Evolutionary conservation across 192 early-diverging fungal species (phyloP), one percentile per base, ranked within the genome.

Genomic region (Phycomyces blakesleeanus): DNA sequence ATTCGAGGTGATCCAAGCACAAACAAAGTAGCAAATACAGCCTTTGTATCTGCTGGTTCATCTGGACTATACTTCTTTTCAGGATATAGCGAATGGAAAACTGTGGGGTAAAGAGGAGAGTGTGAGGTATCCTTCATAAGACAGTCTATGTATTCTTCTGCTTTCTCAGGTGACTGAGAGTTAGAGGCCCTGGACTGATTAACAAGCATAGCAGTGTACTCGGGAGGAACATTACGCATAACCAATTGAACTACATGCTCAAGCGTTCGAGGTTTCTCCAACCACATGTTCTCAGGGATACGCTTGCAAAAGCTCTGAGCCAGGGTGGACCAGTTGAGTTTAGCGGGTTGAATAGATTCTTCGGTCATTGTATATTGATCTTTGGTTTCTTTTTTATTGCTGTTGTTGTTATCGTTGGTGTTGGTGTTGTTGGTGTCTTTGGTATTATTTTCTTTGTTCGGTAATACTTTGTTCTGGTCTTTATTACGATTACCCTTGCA

Each of bases 1-100:
- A 78, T 82, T 56, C 77, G 66, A 0, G 87, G 87, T 5, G 75
- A 76, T 18, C 82, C 79, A 44, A 88, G 77, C 6, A 88, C 34
- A 59, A 88, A 87, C 21, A 88, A 63, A 2, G 85, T 87, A 4
- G 81, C 83, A 65, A 88, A 83, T 12, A 76, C 72, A 57, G 81
- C 61, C 26, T 73, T 47, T 12, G 59, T 41, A 49, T 68, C 68
- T 22, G 60, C 27, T 37, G 54, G 5, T 56, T 62, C 34, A 12
- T 40, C 51, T 57, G 56, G 59, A 16, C 50, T 27, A 55, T 53
- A 52, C n/a, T 56, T 42, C 71, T 57, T 25, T 10, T 16, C n/a
- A 16, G 52, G 51, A 68, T 63, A 64, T 14, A 77, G 71, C 1
- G 76, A 64, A 1, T 68, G 59, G 40, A 72, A 61, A 24, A 81